Conservation (phyloP, 169 alveolate genomes). For the Perkinsus olseni region DNA sequence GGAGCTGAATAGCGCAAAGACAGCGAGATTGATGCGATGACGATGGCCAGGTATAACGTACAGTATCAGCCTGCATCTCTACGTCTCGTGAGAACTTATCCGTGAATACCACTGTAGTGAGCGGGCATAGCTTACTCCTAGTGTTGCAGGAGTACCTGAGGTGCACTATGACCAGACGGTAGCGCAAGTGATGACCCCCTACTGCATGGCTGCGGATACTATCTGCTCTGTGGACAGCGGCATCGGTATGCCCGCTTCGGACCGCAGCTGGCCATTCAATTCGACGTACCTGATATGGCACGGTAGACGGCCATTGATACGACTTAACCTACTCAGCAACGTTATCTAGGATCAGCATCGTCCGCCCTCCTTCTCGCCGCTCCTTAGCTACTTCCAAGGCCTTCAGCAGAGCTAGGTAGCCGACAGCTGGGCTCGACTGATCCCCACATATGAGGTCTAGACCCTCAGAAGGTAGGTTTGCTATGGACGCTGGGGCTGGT, state of each 20-base stretch:
- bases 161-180: neutral
- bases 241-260: neutral
- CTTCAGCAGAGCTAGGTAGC: neutral
- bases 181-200: neutral
- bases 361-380: neutral
- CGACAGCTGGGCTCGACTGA: neutral
- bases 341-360: neutral
- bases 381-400: neutral
- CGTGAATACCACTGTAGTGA: neutral
- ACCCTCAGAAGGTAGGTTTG: neutral
- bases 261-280: neutral
- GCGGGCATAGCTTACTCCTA: neutral
- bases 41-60: neutral
- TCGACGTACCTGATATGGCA: neutral
- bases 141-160: neutral
- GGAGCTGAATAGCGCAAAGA: neutral
- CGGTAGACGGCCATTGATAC: neutral
- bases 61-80: neutral
- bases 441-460: neutral
- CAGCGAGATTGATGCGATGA: neutral
- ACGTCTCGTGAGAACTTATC: neutral
- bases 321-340: neutral
- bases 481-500: neutral
- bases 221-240: neutral
- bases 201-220: neutral